Conservation (phyloP, 352 stramenopile genomes). For the Hyaloperonospora arabidopsidis region DNA sequence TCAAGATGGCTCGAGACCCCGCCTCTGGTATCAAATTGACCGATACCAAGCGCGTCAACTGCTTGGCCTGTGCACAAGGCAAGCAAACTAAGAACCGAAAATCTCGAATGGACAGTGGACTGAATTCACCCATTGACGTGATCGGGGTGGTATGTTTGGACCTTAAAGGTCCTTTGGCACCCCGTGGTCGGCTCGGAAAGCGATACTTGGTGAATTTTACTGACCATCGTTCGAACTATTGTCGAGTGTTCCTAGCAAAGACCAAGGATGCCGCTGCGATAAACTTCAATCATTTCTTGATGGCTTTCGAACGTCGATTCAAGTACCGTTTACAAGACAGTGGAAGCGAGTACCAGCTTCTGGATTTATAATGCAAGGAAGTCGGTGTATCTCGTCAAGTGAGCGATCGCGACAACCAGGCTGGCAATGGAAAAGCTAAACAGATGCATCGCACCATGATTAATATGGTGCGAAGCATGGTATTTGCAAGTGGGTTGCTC, state of each 20-base stretch:
- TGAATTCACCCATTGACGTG: not conserved
- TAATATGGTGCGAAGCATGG: conserved; percentile 12
- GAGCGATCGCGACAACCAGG: not conserved
- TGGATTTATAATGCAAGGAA: not conserved
- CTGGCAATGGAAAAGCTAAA: not conserved
- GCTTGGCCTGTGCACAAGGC: too few species aligned
- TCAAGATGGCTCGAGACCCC: too few species aligned
- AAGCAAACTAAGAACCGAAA: too few species aligned
- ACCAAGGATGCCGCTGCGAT: not conserved
- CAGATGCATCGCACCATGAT: not conserved
- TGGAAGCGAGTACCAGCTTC: not conserved
- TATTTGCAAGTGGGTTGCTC: too few species aligned
- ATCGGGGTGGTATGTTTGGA: not conserved
- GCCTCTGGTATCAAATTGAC: too few species aligned
- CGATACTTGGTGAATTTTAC: not conserved
- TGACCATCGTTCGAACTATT: not conserved
- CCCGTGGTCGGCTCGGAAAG: not conserved
- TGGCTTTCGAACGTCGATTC: not conserved
- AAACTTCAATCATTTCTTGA: not conserved
- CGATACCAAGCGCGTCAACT: too few species aligned
- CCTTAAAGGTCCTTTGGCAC: not conserved
- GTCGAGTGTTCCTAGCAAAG: not conserved
- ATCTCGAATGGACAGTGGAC: not conserved
- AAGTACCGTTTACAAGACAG: not conserved
- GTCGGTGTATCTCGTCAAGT: not conserved